A percentile compares a stretch with the other conserved stretches of the same genome.
Conservation (phyloP, 441 rosid species). For the Populus trichocarpa region DNA sequence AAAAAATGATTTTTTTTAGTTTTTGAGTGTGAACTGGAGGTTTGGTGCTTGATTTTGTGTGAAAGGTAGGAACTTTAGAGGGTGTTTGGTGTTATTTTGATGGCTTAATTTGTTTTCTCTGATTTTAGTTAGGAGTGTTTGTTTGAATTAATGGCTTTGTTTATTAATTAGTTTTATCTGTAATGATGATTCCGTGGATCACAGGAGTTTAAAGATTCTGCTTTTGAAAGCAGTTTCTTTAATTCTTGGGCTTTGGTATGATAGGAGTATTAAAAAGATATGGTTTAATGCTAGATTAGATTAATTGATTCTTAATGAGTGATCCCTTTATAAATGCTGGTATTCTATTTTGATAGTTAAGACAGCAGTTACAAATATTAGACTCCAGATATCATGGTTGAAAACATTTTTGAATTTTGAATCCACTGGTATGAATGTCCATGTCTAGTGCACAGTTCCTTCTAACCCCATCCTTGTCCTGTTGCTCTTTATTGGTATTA, state of each 20-base stretch:
- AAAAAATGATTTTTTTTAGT: not conserved
- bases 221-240: not conserved
- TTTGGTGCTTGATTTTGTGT: not conserved
- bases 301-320: not conserved
- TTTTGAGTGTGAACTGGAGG: not conserved
- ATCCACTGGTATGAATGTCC: not conserved
- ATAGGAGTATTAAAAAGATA: too few relatives aligned
- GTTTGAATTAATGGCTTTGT: not conserved
- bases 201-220: not conserved
- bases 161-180: not conserved
- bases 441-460: not conserved
- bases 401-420: not conserved
- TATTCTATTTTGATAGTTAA: too few relatives aligned
- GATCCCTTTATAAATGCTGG: not conserved
- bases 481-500: not conserved
- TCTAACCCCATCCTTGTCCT: not conserved
- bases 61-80: not conserved
- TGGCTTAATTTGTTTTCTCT: not conserved
- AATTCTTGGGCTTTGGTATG: not conserved
- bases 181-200: not conserved
- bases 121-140: not conserved
- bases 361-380: not conserved
- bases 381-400: not conserved
- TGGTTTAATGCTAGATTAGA: not conserved
- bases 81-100: not conserved